Evolutionary conservation across 805 yeast species (phyloP).

Genomic region (Wickerhamiella azyma): DNA sequence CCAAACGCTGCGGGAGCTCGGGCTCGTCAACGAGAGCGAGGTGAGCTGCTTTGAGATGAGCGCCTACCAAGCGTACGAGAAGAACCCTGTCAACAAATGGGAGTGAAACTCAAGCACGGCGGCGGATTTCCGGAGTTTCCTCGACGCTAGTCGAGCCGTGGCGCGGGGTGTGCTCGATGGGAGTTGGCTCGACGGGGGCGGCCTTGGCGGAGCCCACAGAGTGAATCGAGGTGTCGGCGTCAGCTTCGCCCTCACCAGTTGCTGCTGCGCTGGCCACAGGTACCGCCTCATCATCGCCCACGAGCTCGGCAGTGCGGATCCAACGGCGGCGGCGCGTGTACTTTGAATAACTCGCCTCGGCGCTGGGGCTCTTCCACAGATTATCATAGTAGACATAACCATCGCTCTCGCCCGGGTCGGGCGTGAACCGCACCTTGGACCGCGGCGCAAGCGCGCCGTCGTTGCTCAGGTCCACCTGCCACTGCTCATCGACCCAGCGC

Average conservation of each 20-base stretch:
- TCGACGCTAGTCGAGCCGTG: background rate
- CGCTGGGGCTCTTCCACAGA: conserved; percentile 83
- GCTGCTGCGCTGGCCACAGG: too few relatives aligned
- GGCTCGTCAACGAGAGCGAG: conserved; percentile 72
- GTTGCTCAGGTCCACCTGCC: conserved; percentile 82
- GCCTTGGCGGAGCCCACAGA: background rate
- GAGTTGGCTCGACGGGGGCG: too few relatives aligned
- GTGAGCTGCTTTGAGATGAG: conserved; percentile 60
- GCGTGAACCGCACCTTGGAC: conserved; percentile 33
- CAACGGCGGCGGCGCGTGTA: conserved; percentile 92
- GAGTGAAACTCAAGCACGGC: conserved; percentile 20
- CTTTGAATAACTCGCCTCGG: conserved; percentile 77
- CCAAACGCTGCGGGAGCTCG: conserved; percentile 38
- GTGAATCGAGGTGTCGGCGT: too few relatives aligned
- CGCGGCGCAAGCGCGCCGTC: conserved; percentile 65
- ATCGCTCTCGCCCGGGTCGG: conserved; percentile 57
- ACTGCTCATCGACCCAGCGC: conserved; percentile 90
- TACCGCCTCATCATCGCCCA: conserved; percentile 17
- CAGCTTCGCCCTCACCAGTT: too few relatives aligned
- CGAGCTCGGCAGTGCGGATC: conserved; percentile 87
- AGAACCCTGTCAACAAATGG: conserved; percentile 89
- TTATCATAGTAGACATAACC: conserved; percentile 85
- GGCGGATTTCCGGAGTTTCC: background rate
- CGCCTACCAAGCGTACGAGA: conserved; percentile 55
- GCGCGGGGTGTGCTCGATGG: background rate